Evolutionary conservation across 345 rosid genomes (phyloP).

Genomic region (Acer campestre): DNA sequence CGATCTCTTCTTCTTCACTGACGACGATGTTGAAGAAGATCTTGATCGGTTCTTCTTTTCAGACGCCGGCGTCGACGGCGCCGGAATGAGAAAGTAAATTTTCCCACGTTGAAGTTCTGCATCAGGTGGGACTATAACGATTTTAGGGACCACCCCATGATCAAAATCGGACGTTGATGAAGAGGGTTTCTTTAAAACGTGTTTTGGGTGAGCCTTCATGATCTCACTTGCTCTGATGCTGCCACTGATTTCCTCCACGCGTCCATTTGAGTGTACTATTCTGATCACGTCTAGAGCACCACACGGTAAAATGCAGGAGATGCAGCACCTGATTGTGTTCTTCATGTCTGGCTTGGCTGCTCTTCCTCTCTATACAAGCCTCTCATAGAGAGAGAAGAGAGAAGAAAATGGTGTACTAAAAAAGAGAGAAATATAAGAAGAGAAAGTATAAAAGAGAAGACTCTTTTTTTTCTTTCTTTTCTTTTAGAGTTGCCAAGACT

Average conservation of each 20-base stretch:
- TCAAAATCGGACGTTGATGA: constrained; percentile 36
- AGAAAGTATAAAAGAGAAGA: constrained; percentile 12
- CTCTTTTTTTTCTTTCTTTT: constrained; percentile 17
- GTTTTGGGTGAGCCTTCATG: constrained; percentile 83
- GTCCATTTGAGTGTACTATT: constrained; percentile 85
- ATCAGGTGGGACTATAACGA: constrained; percentile 87
- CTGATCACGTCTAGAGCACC: constrained; percentile 95
- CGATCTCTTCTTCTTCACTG: constrained; percentile 28
- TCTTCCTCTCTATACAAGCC: constrained; percentile 15
- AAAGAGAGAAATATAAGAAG: constrained; percentile 15
- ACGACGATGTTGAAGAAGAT: not conserved
- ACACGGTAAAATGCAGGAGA: constrained; percentile 97
- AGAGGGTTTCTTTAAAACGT: constrained; percentile 82
- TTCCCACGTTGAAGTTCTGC: constrained; percentile 94
- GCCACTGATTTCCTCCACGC: constrained; percentile 93
- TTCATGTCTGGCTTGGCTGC: constrained; percentile 45
- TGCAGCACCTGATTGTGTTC: constrained; percentile 89
- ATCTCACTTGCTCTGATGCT: constrained; percentile 72
- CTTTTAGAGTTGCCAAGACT: not conserved
- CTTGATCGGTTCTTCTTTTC: constrained; percentile 31
- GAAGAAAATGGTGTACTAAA: constrained; percentile 12
- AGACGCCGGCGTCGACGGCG: constrained; percentile 31
- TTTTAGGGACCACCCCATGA: constrained; percentile 59
- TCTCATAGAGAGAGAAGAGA: constrained; percentile 26
- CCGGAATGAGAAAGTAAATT: constrained; percentile 90